phyloP scores from a whole-genome alignment of 2,329 filamentous ascomycete genomes.

The Cladorrhinum sp. region DNA sequence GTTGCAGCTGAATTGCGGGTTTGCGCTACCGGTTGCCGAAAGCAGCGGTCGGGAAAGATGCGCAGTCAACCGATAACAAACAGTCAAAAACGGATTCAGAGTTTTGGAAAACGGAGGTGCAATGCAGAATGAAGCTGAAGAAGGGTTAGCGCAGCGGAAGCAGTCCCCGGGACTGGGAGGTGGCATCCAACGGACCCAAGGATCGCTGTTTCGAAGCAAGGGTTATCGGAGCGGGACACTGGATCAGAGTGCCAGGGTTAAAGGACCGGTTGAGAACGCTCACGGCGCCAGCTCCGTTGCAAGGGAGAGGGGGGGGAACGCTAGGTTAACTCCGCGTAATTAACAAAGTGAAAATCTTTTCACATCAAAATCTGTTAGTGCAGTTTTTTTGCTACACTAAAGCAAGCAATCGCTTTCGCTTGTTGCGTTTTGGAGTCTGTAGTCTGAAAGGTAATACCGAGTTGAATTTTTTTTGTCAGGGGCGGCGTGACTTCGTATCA shows the following conservation, averaged over 20 bases:
- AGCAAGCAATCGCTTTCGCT: neutral
- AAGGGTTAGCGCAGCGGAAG: too few species aligned
- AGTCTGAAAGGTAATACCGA: too few species aligned
- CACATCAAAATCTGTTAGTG: neutral
- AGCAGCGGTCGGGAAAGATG: too few species aligned
- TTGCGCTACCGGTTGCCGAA: too few species aligned
- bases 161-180: too few species aligned
- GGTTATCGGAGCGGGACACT: neutral
- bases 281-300: neutral
- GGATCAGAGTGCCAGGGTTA: neutral
- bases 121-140: too few species aligned
- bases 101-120: too few species aligned
- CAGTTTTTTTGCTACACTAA: neutral
- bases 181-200: neutral
- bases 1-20: too few species aligned
- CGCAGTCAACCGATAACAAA: too few species aligned
- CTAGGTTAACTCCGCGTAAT: neutral
- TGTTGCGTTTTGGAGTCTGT: too few species aligned
- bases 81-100: too few species aligned
- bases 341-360: neutral
- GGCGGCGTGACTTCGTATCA: neutral
- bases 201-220: neutral
- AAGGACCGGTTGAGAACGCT: neutral
- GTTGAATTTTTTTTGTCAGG: neutral
- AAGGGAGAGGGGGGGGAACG: too few species aligned